Conservation (phyloP, 306 rosid genomes). For the Begonia masoniana region DNA sequence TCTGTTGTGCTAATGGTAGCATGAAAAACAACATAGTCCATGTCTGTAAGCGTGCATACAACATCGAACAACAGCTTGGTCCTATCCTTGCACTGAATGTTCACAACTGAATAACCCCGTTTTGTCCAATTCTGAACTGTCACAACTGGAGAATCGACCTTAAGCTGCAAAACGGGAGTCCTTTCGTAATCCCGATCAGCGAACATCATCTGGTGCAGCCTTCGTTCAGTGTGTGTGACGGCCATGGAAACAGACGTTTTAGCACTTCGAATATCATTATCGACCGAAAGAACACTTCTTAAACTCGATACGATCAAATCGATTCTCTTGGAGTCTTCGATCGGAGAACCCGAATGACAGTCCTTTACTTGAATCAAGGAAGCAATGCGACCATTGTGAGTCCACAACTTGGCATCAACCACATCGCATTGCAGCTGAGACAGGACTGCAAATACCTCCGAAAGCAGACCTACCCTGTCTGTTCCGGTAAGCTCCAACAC, state of each 20-base stretch:
- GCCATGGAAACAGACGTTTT: constrained; percentile 60
- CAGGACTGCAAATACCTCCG: constrained; percentile 86
- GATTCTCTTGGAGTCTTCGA: constrained; percentile 62
- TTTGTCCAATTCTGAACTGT: constrained; percentile 77
- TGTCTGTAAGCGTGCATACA: constrained; percentile 81
- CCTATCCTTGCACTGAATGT: constrained; percentile 81
- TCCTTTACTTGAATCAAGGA: constrained; percentile 61
- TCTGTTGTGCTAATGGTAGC: constrained; percentile 55
- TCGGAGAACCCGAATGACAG: constrained; percentile 47
- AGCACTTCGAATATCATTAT: constrained; percentile 72
- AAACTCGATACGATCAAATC: constrained; percentile 52
- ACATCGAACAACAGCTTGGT: constrained; percentile 68
- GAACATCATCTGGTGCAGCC: constrained; percentile 95
- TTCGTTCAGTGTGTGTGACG: constrained; percentile 65
- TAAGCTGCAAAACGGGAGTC: constrained; percentile 42
- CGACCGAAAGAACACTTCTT: constrained; percentile 77
- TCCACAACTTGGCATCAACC: constrained; percentile 90
- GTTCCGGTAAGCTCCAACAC: constrained; percentile 76
- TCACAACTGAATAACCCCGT: constrained; percentile 77
- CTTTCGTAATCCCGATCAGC: constrained; percentile 77
- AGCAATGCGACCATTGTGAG: constrained; percentile 91
- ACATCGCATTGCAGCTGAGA: constrained; percentile 82
- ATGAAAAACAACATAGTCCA: constrained; percentile 88
- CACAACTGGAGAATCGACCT: constrained; percentile 20
- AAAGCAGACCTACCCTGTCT: constrained; percentile 79